These are phyloP conservation scores for Astrocystis sublimbata DNA, from an alignment of 495 filamentous ascomycete genomes.

Conservation along the genomic window DNA sequence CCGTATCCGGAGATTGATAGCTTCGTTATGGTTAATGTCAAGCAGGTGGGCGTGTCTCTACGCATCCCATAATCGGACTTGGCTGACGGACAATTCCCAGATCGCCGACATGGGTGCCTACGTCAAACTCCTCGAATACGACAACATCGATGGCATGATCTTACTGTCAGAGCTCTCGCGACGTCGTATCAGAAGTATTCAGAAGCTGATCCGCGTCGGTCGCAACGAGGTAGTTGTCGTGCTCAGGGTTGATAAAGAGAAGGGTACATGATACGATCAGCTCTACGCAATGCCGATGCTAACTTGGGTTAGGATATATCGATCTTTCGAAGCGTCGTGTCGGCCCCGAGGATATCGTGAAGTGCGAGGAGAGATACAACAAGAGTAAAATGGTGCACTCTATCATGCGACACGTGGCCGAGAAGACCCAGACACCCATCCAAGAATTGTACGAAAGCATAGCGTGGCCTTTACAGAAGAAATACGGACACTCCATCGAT, in stretches of 20 bases:
- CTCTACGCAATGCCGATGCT: slow-evolving; percentile 14
- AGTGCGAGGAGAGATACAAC: slow-evolving; percentile 99
- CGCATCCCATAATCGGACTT: background rate
- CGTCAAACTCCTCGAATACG: slow-evolving; percentile 98
- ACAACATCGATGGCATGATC: slow-evolving; percentile 99
- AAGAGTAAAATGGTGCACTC: slow-evolving; percentile 99
- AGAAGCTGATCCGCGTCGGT: slow-evolving; percentile 97
- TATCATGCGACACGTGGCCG: slow-evolving; percentile 96
- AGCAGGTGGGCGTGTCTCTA: slow-evolving; percentile 64
- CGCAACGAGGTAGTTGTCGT: slow-evolving; percentile 98
- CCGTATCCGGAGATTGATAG: slow-evolving; percentile 98
- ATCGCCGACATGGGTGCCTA: slow-evolving; percentile 99
- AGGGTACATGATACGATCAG: slow-evolving; percentile 58
- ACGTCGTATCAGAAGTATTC: slow-evolving; percentile 95
- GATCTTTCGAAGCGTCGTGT: slow-evolving; percentile 98
- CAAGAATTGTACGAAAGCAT: slow-evolving; percentile 91
- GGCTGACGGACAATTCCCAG: slow-evolving; percentile 50
- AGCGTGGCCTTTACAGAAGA: slow-evolving; percentile 96
- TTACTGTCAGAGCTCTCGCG: slow-evolving; percentile 93
- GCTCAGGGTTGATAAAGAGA: slow-evolving; percentile 97
- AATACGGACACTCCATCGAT: slow-evolving; percentile 94
- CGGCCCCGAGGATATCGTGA: slow-evolving; percentile 93
- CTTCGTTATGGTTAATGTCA: slow-evolving; percentile 99
- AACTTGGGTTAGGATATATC: slow-evolving; percentile 70
- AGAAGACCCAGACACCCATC: slow-evolving; percentile 92